Percentiles rank a stretch among this genome's conserved stretches.
Evolutionary conservation across 345 rosid species (phyloP).

Genomic region (Angophora floribunda): DNA sequence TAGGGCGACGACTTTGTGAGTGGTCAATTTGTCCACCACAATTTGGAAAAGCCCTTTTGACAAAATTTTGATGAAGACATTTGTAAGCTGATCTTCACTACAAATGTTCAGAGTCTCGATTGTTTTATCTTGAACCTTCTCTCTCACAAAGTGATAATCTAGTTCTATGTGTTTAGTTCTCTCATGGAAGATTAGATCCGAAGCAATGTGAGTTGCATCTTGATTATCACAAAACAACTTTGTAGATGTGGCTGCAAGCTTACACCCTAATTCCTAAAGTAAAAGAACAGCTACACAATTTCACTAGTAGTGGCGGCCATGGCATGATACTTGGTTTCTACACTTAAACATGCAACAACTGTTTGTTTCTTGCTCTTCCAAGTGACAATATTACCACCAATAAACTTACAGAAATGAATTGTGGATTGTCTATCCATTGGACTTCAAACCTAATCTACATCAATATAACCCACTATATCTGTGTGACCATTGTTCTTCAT

Average conservation of each 20-base stretch:
- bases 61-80: neutral
- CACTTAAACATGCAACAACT: neutral
- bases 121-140: neutral
- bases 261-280: neutral
- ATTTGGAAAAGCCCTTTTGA: neutral
- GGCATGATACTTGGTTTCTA: neutral
- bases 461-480: neutral
- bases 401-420: neutral
- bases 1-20: accelerated
- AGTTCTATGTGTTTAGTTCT: neutral
- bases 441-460: neutral
- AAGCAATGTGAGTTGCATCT: too few species aligned
- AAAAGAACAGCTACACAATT: neutral
- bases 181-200: accelerated
- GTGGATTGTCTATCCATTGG: neutral
- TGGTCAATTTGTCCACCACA: neutral
- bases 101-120: accelerated
- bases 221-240: neutral
- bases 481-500: neutral
- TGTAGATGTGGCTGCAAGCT: neutral
- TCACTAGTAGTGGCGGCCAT: neutral
- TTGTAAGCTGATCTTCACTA: neutral
- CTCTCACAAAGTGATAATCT: neutral
- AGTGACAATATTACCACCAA: neutral
- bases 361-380: neutral